Evolutionary conservation across 2,329 filamentous ascomycete species (phyloP).

Genomic region (Aspergillus thermomutatus): DNA sequence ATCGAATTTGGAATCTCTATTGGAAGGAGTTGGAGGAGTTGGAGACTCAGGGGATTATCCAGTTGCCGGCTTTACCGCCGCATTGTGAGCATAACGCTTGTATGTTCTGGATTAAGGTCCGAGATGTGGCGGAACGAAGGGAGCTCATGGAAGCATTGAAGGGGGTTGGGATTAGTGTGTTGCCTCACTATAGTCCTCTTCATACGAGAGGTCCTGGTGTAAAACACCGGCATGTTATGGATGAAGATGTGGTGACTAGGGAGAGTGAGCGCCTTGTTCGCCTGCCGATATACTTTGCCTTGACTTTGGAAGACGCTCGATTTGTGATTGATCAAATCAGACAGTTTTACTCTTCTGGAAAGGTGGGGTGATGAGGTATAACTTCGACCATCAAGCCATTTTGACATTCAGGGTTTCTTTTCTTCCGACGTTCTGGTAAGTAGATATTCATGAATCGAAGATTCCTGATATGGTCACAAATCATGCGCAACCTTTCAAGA

Average conservation of each 20-base stretch:
- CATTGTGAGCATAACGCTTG: neutral
- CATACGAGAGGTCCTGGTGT: neutral
- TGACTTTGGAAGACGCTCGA: neutral
- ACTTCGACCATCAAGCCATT: neutral
- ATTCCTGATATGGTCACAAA: no score
- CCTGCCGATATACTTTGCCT: neutral
- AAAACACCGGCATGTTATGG: neutral
- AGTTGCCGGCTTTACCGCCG: neutral
- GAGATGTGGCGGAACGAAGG: neutral
- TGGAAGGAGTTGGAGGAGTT: neutral
- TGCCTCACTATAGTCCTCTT: neutral
- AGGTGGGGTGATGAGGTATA: neutral
- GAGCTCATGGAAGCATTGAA: neutral
- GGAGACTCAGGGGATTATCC: neutral
- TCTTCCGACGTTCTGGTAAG: no score
- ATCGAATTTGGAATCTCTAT: constrained; percentile 7
- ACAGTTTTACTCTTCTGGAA: neutral
- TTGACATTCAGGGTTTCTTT: neutral
- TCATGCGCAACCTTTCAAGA: no score
- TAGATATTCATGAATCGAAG: no score
- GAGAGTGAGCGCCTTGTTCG: neutral
- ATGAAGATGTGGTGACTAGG: neutral
- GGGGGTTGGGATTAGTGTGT: neutral
- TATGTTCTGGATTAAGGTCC: neutral
- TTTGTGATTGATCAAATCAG: neutral